Evolutionary conservation across 129 eudicot species (phyloP), one percentile per base, ranked within the genome.

Genomic region (Silybum marianum): DNA sequence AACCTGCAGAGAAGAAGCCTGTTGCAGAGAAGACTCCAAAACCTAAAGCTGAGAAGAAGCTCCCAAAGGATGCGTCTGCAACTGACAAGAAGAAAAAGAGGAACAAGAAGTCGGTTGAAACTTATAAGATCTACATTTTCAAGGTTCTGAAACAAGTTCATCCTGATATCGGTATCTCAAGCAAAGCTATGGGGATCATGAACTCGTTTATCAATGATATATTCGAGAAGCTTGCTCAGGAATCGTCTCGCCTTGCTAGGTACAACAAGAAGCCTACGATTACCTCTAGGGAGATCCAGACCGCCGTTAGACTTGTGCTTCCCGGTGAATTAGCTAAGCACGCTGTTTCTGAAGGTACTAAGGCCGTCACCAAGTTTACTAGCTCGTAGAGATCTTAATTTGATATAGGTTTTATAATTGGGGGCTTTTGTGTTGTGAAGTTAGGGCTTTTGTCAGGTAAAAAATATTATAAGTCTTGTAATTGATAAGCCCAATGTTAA

Each of bases 1-100:
- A 58, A 22, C 66, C 66, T 1, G 66, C 66, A 7, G 66, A 58
- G 66, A 58, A 58, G 81, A 85, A 84, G 76, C 80, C 75, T 24
- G 81, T 80, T 23, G 80, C 83, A 13, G 87, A 79, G 74, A 85
- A 85, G 85, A 81, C 72, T 48, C 82, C 85, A 4, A 58, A 58
- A n/a, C 23, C 85, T 16, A 10, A 34, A 70, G 80, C 85, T 24
- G 88, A 81, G 80, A 85, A 85, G 82, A 81, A 71, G 73, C 74
- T 73, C n/a, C 10, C 72, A 23, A 80, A 80, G 78, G 85, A 72
- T 68, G 75, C 67, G 32, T 30, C 40, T n/a, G 58, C 65, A 42
- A 72, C 44, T 3, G 76, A 71, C 4, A 81, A 85, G 85, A 77
- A 71, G 85, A 81, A 81, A 82, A 81, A 76, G 88, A 81, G 62